phyloP scores from a whole-genome alignment of 2,329 filamentous ascomycete species.

The Aspergillus fumigatus region DNA sequence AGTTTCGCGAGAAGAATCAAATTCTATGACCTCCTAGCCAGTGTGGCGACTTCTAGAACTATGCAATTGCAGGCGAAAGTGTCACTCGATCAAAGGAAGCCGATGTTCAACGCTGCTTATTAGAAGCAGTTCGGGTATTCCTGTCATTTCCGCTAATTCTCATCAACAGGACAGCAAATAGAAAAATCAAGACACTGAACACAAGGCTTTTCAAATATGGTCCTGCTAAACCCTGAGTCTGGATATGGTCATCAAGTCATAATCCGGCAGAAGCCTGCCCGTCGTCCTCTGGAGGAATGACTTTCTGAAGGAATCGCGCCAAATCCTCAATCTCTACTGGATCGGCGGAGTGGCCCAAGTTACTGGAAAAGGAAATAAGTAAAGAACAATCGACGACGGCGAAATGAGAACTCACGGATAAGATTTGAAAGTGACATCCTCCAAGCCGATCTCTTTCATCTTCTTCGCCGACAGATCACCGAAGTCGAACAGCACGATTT shows the following conservation, averaged over 20 bases:
- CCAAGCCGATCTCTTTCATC: slow-evolving; percentile 65
- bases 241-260: slow-evolving; percentile 26
- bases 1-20: not conserved
- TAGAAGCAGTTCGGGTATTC: not conserved
- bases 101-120: slow-evolving; percentile 5
- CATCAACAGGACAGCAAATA: slow-evolving; percentile 20
- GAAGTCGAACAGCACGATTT: slow-evolving; percentile 64
- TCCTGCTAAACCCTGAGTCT: not conserved
- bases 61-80: not conserved
- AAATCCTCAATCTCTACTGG: slow-evolving; percentile 77
- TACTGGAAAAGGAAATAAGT: slow-evolving; percentile 40
- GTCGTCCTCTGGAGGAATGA: slow-evolving; percentile 47
- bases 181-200: slow-evolving; percentile 22
- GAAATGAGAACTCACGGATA: slow-evolving; percentile 57
- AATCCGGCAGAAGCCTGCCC: slow-evolving; percentile 24
- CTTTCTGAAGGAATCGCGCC: slow-evolving; percentile 57
- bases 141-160: slow-evolving; percentile 9
- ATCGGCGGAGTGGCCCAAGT: slow-evolving; percentile 71
- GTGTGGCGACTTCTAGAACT: not conserved
- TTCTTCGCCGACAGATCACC: slow-evolving; percentile 63
- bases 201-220: slow-evolving; percentile 13
- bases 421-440: slow-evolving; percentile 65
- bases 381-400: not conserved
- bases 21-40: not conserved
- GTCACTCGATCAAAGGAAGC: not conserved